Evolutionary conservation across 192 early-diverging fungal genomes (phyloP).

Genomic region (Mortierella hygrophila): DNA sequence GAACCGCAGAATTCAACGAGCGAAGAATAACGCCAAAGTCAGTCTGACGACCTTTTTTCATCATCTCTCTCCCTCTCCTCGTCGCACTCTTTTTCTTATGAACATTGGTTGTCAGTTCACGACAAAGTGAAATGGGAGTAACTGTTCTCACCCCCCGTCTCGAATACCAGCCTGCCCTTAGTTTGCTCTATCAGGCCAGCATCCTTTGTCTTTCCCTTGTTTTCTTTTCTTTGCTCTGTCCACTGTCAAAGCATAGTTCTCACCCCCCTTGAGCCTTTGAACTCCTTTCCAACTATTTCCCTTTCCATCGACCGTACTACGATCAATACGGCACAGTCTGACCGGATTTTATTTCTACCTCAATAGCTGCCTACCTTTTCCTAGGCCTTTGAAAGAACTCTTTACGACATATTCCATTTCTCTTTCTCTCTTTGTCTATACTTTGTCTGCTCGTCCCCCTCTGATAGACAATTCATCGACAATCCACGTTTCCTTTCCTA

Average conservation of each 20-base stretch:
- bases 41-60: too few relatives aligned
- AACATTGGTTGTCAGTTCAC: too few relatives aligned
- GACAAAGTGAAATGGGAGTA: too few relatives aligned
- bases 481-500: not conserved
- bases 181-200: too few relatives aligned
- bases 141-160: too few relatives aligned
- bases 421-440: not conserved
- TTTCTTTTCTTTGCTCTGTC: too few relatives aligned
- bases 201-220: too few relatives aligned
- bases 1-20: too few relatives aligned
- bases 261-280: not conserved
- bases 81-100: too few relatives aligned
- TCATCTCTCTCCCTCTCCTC: too few relatives aligned
- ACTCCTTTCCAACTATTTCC: not conserved
- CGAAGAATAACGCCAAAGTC: too few relatives aligned
- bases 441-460: slow-evolving; percentile 2
- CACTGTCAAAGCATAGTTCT: not conserved
- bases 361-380: not conserved
- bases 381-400: not conserved
- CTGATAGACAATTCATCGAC: slow-evolving; percentile 1
- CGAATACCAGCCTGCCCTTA: too few relatives aligned
- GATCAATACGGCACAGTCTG: not conserved
- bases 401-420: not conserved
- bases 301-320: not conserved
- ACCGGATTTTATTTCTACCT: not conserved